phyloP scores from a whole-genome alignment of 2,329 filamentous ascomycete genomes.

The Diplocarpon rosae region DNA sequence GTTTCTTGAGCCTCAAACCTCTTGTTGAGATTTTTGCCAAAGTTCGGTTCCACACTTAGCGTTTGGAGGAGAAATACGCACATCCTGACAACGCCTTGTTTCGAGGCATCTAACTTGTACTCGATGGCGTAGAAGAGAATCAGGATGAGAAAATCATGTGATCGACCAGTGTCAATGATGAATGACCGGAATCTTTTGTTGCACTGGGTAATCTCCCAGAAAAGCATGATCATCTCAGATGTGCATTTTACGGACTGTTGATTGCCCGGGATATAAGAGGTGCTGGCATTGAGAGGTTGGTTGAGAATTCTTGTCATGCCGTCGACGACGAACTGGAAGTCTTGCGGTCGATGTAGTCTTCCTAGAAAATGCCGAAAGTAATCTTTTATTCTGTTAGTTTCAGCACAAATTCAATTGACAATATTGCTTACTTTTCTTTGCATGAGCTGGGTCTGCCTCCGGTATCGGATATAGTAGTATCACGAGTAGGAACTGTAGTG shows the following conservation, averaged over 20 bases:
- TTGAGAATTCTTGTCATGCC: conserved; percentile 88
- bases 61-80: conserved; percentile 96
- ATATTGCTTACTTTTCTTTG: conserved; percentile 50
- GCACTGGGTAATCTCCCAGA: conserved; percentile 95
- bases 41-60: conserved; percentile 82
- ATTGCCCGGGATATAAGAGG: conserved; percentile 77
- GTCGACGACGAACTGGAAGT: conserved; percentile 95
- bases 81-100: conserved; percentile 90
- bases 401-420: not conserved
- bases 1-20: conserved; percentile 81
- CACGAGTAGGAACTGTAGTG: conserved; percentile 72
- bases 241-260: conserved; percentile 74
- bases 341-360: conserved; percentile 80
- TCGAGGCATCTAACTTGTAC: conserved; percentile 73
- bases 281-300: conserved; percentile 80
- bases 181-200: conserved; percentile 96
- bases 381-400: conserved; percentile 32
- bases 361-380: conserved; percentile 78
- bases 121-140: conserved; percentile 89
- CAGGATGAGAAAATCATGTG: conserved; percentile 84
- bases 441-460: conserved; percentile 51
- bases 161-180: conserved; percentile 89
- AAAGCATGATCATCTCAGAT: conserved; percentile 91
- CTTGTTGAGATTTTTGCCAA: conserved; percentile 83
- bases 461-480: conserved; percentile 81